phyloP scores from a whole-genome alignment of 2,329 filamentous ascomycete genomes.

The Aureobasidium lini region DNA sequence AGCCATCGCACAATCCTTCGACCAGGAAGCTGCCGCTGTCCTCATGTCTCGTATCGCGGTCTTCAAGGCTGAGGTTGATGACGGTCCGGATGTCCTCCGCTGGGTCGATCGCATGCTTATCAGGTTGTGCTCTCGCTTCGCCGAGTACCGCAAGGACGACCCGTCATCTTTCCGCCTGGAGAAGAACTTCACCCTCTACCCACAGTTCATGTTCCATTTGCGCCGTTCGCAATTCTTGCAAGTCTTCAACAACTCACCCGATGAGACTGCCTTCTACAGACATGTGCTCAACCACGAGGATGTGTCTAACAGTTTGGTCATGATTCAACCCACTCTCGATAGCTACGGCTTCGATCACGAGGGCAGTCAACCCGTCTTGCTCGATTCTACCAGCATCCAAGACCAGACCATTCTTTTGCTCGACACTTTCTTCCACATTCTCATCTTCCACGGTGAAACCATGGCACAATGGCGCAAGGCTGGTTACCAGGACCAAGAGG shows the following conservation, averaged over 20 bases:
- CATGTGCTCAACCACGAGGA: slow-evolving; percentile 97
- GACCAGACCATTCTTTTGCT: slow-evolving; percentile 87
- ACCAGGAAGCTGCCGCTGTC: slow-evolving; percentile 94
- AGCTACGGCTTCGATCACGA: slow-evolving; percentile 97
- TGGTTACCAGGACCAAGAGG: slow-evolving; percentile 95
- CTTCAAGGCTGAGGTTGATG: slow-evolving; percentile 97
- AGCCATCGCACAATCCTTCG: slow-evolving; percentile 91
- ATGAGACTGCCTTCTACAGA: slow-evolving; percentile 97
- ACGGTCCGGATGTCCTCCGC: slow-evolving; percentile 93
- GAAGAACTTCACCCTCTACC: slow-evolving; percentile 98
- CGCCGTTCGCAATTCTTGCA: slow-evolving; percentile 95
- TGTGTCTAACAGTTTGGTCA: slow-evolving; percentile 90
- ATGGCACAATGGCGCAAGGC: slow-evolving; percentile 97
- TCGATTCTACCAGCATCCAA: slow-evolving; percentile 95
- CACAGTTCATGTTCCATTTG: slow-evolving; percentile 99
- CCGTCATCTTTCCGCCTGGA: slow-evolving; percentile 93
- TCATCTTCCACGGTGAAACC: slow-evolving; percentile 98
- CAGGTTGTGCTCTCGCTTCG: slow-evolving; percentile 88
- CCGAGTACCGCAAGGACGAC: slow-evolving; percentile 96
- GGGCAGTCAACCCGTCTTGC: slow-evolving; percentile 81
- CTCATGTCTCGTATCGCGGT: slow-evolving; percentile 99
- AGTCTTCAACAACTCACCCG: slow-evolving; percentile 98
- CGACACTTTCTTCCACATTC: slow-evolving; percentile 98
- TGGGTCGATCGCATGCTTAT: slow-evolving; percentile 99
- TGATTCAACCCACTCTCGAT: slow-evolving; percentile 97